A percentile compares a stretch with the other conserved stretches of the same genome.
Conservation (phyloP, 768 basidiomycete genomes). For the Suillus discolor region DNA sequence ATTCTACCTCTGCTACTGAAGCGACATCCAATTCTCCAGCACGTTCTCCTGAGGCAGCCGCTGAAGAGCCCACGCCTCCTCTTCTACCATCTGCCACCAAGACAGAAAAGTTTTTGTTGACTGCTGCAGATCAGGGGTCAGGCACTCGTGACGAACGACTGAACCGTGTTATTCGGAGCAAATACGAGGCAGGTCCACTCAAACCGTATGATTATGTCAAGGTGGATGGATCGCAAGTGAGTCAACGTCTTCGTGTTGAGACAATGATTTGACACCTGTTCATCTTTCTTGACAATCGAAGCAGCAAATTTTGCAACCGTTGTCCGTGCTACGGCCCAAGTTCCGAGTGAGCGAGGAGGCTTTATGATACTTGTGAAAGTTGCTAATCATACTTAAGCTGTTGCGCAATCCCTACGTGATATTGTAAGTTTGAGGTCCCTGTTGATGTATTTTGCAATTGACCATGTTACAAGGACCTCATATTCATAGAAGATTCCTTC, state of each 20-base stretch:
- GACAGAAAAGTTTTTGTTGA: slow-evolving; percentile 88
- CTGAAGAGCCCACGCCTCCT: slow-evolving; percentile 45
- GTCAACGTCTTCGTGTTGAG: slow-evolving; percentile 19
- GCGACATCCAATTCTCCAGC: slow-evolving; percentile 24
- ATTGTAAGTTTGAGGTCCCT: slow-evolving; percentile 47
- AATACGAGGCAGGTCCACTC: slow-evolving; percentile 93
- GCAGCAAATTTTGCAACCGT: slow-evolving; percentile 87
- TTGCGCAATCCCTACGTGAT: slow-evolving; percentile 84
- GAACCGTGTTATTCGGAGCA: slow-evolving; percentile 89
- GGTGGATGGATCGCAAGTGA: slow-evolving; percentile 97
- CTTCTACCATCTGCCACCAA: slow-evolving; percentile 75
- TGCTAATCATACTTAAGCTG: slow-evolving; percentile 46
- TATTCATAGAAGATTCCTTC: slow-evolving; percentile 98
- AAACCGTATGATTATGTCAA: slow-evolving; percentile 96
- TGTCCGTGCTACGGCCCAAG: slow-evolving; percentile 83
- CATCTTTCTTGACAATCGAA: slow-evolving; percentile 76
- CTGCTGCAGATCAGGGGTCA: slow-evolving; percentile 92
- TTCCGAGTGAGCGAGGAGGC: slow-evolving; percentile 60
- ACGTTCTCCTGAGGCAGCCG: slow-evolving; percentile 25
- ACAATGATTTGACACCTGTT: not conserved
- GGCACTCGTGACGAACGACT: slow-evolving; percentile 90
- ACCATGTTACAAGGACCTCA: slow-evolving; percentile 64
- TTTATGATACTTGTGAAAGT: not conserved
- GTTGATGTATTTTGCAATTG: not conserved
- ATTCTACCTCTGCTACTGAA: slow-evolving; percentile 21